These are phyloP conservation scores for Crithidia bombi DNA, from an alignment of 208 protist genomes.

Conservation along the genomic window DNA sequence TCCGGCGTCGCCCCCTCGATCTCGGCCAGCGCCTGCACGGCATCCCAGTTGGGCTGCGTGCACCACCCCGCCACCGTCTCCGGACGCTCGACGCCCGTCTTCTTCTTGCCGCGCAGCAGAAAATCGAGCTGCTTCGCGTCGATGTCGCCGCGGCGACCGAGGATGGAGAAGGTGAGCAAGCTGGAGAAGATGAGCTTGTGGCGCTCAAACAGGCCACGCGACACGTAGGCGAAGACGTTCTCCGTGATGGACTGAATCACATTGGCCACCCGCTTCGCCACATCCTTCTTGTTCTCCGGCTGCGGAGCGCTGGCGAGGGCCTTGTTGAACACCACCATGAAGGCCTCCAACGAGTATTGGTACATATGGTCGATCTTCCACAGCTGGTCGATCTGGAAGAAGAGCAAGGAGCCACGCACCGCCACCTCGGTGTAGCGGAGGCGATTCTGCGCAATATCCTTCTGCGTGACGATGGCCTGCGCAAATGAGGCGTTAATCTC, in stretches of 20 bases:
- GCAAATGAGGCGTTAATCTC: constrained; percentile 96
- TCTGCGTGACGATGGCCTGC: constrained; percentile 94
- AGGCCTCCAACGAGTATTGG: constrained; percentile 97
- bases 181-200: constrained; percentile 99
- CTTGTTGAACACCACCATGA: constrained; percentile 98
- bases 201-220: constrained; percentile 98
- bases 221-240: constrained; percentile 95
- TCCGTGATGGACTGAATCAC: constrained; percentile 95
- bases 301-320: constrained; percentile 90
- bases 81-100: constrained; percentile 79
- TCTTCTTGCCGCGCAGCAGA: constrained; percentile 93
- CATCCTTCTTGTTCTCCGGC: constrained; percentile 93
- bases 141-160: constrained; percentile 82
- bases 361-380: constrained; percentile 99
- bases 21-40: constrained; percentile 91
- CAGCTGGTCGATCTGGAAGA: constrained; percentile 98
- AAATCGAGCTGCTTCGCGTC: constrained; percentile 94
- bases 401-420: constrained; percentile 95
- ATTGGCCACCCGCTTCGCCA: constrained; percentile 90
- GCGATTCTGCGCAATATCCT: constrained; percentile 95
- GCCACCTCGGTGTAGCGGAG: constrained; percentile 96
- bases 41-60: constrained; percentile 91
- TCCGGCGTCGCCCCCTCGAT: constrained; percentile 89
- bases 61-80: constrained; percentile 93
- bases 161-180: constrained; percentile 95